phyloP scores from a whole-genome alignment of 768 basidiomycete genomes.

The Strobilomyces confusus region DNA sequence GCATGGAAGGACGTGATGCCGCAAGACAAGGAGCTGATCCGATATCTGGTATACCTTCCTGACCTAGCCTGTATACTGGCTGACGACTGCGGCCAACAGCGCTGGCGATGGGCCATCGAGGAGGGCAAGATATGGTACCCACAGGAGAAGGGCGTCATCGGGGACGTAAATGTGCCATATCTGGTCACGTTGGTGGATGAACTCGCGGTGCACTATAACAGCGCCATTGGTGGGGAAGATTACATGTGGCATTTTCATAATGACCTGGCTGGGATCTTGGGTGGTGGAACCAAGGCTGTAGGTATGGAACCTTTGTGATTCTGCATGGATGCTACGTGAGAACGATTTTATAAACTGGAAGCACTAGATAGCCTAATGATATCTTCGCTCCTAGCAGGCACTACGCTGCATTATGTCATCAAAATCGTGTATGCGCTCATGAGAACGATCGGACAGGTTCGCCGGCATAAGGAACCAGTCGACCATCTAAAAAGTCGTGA shows the following conservation, averaged over 20 bases:
- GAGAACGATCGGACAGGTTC: too few species aligned
- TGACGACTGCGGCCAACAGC: slow-evolving; percentile 36
- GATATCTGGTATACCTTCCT: slow-evolving; percentile 55
- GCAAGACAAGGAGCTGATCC: slow-evolving; percentile 63
- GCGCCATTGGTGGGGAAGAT: slow-evolving; percentile 21
- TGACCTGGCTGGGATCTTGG: slow-evolving; percentile 15
- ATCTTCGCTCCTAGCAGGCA: too few species aligned
- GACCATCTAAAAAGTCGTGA: too few species aligned
- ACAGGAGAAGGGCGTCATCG: slow-evolving; percentile 35
- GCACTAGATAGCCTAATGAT: too few species aligned
- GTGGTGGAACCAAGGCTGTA: neutral
- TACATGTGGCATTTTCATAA: slow-evolving; percentile 25
- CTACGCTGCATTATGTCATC: too few species aligned
- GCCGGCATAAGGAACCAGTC: too few species aligned
- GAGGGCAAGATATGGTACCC: slow-evolving; percentile 52
- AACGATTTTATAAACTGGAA: too few species aligned
- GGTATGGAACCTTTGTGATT: too few species aligned
- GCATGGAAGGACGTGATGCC: slow-evolving; percentile 67
- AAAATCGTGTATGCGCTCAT: too few species aligned
- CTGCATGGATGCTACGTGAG: too few species aligned
- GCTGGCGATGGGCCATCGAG: slow-evolving; percentile 68
- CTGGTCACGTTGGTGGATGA: slow-evolving; percentile 39
- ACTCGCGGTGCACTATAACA: slow-evolving; percentile 30
- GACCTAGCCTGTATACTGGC: neutral
- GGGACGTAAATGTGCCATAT: slow-evolving; percentile 36